Evolutionary conservation across 2,329 filamentous ascomycete genomes (phyloP), one percentile per base, ranked within the genome.

Genomic region (Dactylellina haptotyla): DNA sequence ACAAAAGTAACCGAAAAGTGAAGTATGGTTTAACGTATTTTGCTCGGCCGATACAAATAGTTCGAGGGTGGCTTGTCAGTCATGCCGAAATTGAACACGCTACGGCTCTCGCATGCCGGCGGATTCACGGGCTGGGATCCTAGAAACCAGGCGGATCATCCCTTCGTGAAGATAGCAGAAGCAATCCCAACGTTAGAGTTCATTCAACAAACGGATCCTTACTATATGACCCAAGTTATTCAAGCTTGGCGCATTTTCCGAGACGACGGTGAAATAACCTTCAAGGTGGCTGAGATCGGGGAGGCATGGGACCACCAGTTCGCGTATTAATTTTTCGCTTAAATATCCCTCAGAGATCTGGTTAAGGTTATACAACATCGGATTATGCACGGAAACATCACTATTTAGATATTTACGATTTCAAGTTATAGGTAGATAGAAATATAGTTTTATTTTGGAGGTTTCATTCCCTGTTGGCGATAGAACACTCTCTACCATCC

Each of bases 181-280:
- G 23, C 8, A 2, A 3, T 72, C 1, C 67, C 59, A 3, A 59
- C 51, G 1, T 39, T 72, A 6, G 37, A 39, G 14, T 18, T 45
- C 25, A 65, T 72, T 10, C 59, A 72, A 25, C 61, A 59, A 26
- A 65, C 53, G 1, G 67, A 72, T 30, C 39, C 59, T 3, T 72
- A 72, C 25, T 72, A 61, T 20, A 26, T 72, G n/a, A 65, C 58
- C 1, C 23, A 39, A 14, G 18, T 50, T 4, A 43, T 71, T n/a
- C 58, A 64, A 39, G 30, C 51, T 12, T 63, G 46, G 16, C 6
- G 2, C 0, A 18, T 64, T 1, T 10, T 25, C 1, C 41, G 41
- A 37, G 28, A 23, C 2, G 43, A 37, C 2, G 58, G 26, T 1
- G 28, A 30, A 0, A 39, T 64, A 5, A 45, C n/a, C 4, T 71